These are phyloP conservation scores for Epichloe gansuensis DNA, from an alignment of 2,329 filamentous ascomycete species.

Conservation along the genomic window DNA sequence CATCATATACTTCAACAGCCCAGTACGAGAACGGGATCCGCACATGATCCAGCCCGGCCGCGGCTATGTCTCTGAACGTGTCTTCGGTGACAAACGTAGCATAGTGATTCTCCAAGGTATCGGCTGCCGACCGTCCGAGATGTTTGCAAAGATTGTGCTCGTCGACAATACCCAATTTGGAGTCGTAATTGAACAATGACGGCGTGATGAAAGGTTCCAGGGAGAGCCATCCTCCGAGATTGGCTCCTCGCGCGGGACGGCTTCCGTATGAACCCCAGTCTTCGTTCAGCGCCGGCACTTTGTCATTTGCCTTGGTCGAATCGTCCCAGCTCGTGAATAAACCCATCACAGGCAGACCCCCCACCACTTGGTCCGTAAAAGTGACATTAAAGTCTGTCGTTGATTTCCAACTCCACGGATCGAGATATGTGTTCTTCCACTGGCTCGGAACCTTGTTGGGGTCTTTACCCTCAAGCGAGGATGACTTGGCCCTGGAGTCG, in stretches of 20 bases:
- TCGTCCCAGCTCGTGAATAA: conserved; percentile 80
- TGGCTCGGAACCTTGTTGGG: conserved; percentile 46
- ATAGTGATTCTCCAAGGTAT: conserved; percentile 81
- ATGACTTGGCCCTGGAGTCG: conserved; percentile 17
- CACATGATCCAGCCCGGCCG: conserved; percentile 90
- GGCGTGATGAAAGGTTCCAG: conserved; percentile 94
- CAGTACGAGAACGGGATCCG: conserved; percentile 93
- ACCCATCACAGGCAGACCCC: conserved; percentile 77
- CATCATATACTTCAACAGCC: conserved; percentile 75
- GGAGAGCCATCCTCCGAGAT: conserved; percentile 85
- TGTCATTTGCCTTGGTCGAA: conserved; percentile 59
- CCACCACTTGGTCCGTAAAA: conserved; percentile 80
- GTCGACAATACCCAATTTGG: conserved; percentile 57
- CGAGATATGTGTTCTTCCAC: conserved; percentile 64
- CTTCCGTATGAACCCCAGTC: conserved; percentile 64
- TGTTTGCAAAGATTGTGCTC: conserved; percentile 69
- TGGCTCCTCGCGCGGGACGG: conserved; percentile 76
- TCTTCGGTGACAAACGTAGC: conserved; percentile 74
- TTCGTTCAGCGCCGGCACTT: conserved; percentile 66
- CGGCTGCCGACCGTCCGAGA: conserved; percentile 53
- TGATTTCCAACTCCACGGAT: conserved; percentile 86
- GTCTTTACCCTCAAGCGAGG: conserved; percentile 36
- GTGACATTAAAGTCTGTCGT: conserved; percentile 89
- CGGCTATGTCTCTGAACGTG: conserved; percentile 72
- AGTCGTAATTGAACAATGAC: conserved; percentile 66